Base-by-base conservation (phyloP, 257 asterid genomes). In the Capsicum pubescens region DNA sequence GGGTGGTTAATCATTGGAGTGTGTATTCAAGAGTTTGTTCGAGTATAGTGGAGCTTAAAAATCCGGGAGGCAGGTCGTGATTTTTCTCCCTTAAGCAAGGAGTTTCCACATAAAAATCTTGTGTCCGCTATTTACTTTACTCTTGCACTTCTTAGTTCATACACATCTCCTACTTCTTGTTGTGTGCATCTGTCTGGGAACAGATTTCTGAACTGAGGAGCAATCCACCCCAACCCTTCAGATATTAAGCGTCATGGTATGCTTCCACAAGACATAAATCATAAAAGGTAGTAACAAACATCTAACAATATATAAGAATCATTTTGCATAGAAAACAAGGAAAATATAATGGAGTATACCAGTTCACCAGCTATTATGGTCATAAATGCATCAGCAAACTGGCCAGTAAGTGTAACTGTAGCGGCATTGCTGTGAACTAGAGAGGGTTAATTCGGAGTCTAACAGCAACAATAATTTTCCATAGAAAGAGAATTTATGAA, bases 281-380 rank as follows among this genome's bases (percentile, higher is more conserved):
- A 11, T 64, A 8, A 63, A 63, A 21, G 5, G 71, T 5, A 26
- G 10, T 64, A 64, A n/a, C 19, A 35, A 6, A 67, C 35, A 67
- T 48, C 4, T 48, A 67, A 67, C 13, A 6, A 35, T 35, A 67
- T 7, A 67, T 67, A 67, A 14, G 74, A 15, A 67, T 35, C 42
- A 66, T 71, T 71, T 6, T n/a, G 58, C 46, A 9, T 17, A 10
- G 79, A 19, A n/a, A 9, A 71, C 15, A 69, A 16, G 32, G 56
- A 70, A 70, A 42, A 42, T 70, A 6, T 8, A 59, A 63, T 0
- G 10, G 67, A 44, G 85, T 89, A 11, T 93, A 94, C 98, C 93
- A 95, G 92, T 90, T 95, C 98, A 79, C 97, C 97, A 5, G 94
- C 95, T 83, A 95, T 91, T 81, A 94, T 86, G 68, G 97, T 91